These are phyloP conservation scores for Candida pseudofarinosa DNA, from an alignment of 805 yeast genomes.

Conservation along the genomic window DNA sequence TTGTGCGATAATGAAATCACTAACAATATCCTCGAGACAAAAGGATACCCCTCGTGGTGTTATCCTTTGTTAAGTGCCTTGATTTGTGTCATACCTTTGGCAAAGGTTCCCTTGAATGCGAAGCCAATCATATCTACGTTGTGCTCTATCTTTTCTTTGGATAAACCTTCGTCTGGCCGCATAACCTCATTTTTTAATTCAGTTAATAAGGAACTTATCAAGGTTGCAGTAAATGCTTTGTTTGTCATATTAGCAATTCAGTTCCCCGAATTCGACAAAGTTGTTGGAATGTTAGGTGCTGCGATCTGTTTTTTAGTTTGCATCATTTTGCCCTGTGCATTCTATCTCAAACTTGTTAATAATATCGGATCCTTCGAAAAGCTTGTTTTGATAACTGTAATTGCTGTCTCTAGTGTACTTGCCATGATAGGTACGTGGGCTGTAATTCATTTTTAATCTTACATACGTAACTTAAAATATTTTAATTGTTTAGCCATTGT, in stretches of 20 bases:
- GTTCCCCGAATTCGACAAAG: slow-evolving; percentile 75
- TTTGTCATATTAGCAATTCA: slow-evolving; percentile 59
- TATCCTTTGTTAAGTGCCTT: slow-evolving; percentile 53
- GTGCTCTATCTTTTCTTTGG: slow-evolving; percentile 47
- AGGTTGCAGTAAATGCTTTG: slow-evolving; percentile 47
- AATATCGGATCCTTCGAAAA: slow-evolving; percentile 37
- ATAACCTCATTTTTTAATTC: slow-evolving; percentile 7
- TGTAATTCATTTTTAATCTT: slow-evolving; percentile 14
- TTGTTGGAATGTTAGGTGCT: slow-evolving; percentile 79
- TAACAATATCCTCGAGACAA: slow-evolving; percentile 40
- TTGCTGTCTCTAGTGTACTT: slow-evolving; percentile 42
- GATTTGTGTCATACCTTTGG: slow-evolving; percentile 79
- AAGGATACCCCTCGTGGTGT: slow-evolving; percentile 48
- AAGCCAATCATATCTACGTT: slow-evolving; percentile 75
- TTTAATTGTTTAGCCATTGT: too few relatives aligned
- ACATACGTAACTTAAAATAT: too few relatives aligned
- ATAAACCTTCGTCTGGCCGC: slow-evolving; percentile 10
- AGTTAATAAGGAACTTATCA: slow-evolving; percentile 15
- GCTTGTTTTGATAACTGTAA: slow-evolving; percentile 37
- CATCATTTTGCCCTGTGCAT: slow-evolving; percentile 69
- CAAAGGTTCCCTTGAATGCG: slow-evolving; percentile 79
- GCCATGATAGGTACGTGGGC: slow-evolving; percentile 63
- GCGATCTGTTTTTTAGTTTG: slow-evolving; percentile 78
- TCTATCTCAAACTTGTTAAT: slow-evolving; percentile 58
- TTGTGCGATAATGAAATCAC: slow-evolving; percentile 50